These are phyloP conservation scores for Tylopilus sp. DNA, from an alignment of 768 basidiomycete species.

Conservation along the genomic window DNA sequence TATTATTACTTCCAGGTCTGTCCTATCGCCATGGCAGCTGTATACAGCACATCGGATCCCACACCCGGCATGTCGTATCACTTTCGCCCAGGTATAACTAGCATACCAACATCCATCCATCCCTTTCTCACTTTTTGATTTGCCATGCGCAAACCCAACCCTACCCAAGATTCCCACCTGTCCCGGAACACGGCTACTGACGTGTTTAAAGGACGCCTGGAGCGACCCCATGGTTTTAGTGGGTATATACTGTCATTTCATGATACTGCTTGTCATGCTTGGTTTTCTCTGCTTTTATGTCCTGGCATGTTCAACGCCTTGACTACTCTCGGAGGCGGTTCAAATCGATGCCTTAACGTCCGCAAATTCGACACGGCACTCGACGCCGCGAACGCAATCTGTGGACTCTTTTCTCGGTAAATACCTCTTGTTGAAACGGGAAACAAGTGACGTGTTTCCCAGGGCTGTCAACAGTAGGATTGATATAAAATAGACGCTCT, in stretches of 20 bases:
- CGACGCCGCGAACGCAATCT: constrained; percentile 58
- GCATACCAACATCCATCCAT: background rate
- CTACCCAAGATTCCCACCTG: background rate
- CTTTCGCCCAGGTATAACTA: background rate
- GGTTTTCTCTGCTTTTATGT: constrained; percentile 62
- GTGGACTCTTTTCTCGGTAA: constrained; percentile 67
- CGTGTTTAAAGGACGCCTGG: background rate
- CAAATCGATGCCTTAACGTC: background rate
- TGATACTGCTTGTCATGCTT: constrained; percentile 34
- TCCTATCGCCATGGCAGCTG: too few relatives aligned
- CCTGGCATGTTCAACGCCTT: constrained; percentile 70
- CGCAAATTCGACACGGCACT: constrained; percentile 34
- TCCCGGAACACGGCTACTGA: background rate
- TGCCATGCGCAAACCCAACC: background rate
- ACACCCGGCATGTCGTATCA: background rate
- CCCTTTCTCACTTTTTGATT: background rate
- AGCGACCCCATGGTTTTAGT: background rate
- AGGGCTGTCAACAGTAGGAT: background rate
- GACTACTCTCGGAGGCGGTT: background rate
- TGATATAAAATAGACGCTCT: background rate
- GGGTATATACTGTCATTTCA: background rate
- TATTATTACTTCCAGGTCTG: too few relatives aligned
- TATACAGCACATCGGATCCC: too few relatives aligned
- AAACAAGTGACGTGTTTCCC: background rate
- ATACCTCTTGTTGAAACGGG: background rate